These are phyloP conservation scores for Phytophthora hybrid DNA, from an alignment of 352 stramenopile species.

Conservation along the genomic window DNA sequence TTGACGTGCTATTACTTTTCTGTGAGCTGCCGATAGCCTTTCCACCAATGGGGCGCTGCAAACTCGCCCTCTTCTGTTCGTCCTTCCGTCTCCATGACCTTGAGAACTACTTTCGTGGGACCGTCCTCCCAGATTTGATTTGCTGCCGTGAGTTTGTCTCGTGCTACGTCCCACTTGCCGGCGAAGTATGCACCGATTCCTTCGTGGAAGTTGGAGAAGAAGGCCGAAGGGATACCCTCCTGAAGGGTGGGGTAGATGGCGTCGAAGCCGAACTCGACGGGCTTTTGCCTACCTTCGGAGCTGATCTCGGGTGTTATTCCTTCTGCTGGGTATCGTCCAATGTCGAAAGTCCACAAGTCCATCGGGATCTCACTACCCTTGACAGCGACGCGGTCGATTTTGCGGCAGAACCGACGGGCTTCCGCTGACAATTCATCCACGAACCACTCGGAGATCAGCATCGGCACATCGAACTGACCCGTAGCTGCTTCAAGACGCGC, in stretches of 20 bases:
- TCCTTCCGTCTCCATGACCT: slow-evolving; percentile 93
- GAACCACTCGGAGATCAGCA: slow-evolving; percentile 96
- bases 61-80: slow-evolving; percentile 64
- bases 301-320: slow-evolving; percentile 60
- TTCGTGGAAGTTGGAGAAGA: slow-evolving; percentile 92
- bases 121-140: slow-evolving; percentile 93
- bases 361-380: slow-evolving; percentile 97
- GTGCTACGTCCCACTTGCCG: slow-evolving; percentile 92
- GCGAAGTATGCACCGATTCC: slow-evolving; percentile 94
- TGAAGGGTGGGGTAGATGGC: slow-evolving; percentile 79
- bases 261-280: slow-evolving; percentile 83
- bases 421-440: slow-evolving; percentile 92
- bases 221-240: slow-evolving; percentile 84
- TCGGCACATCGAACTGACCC: slow-evolving; percentile 95
- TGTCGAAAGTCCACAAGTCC: slow-evolving; percentile 95
- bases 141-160: slow-evolving; percentile 82
- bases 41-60: slow-evolving; percentile 89
- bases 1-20: slow-evolving; percentile 84
- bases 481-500: slow-evolving; percentile 95
- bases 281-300: slow-evolving; percentile 74
- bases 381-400: slow-evolving; percentile 96
- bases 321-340: slow-evolving; percentile 80
- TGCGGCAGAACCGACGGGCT: slow-evolving; percentile 88
- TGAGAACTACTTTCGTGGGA: slow-evolving; percentile 91
- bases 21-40: slow-evolving; percentile 92